These are phyloP conservation scores for Neonectria sp. DNA, from an alignment of 2,329 filamentous ascomycete species.

Conservation along the genomic window DNA sequence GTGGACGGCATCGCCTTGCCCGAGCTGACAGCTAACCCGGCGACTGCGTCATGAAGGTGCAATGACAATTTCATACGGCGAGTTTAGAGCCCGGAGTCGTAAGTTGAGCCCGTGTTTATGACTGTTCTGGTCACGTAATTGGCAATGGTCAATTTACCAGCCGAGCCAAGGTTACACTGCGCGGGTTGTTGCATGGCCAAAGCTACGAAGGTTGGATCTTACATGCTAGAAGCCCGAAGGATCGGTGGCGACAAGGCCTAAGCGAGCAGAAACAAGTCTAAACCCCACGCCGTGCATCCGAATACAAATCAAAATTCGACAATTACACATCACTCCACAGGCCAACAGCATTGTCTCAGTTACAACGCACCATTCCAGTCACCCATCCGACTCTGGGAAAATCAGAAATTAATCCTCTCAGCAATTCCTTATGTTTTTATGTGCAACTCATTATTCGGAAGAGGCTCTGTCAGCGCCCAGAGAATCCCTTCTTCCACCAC, in stretches of 20 bases:
- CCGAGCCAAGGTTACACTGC: not conserved
- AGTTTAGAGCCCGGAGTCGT: not conserved
- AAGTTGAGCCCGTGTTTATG: not conserved
- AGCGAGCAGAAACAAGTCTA: not conserved
- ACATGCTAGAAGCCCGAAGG: not conserved
- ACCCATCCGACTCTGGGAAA: too few species aligned
- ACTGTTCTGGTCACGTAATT: not conserved
- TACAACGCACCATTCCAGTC: too few species aligned
- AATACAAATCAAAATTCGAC: not conserved
- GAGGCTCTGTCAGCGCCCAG: constrained; percentile 19
- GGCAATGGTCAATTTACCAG: not conserved
- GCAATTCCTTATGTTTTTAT: constrained; percentile 6
- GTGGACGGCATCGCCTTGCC: not conserved
- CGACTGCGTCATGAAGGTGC: not conserved
- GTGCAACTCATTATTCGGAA: constrained; percentile 17
- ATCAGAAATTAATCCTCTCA: too few species aligned
- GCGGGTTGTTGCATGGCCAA: not conserved
- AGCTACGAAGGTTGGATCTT: not conserved
- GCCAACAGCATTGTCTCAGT: too few species aligned
- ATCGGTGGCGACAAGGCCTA: not conserved
- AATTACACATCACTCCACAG: not conserved
- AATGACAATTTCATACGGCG: not conserved
- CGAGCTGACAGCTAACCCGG: not conserved
- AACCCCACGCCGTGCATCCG: not conserved
- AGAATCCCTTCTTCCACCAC: constrained; percentile 30